A percentile compares a stretch with the other conserved stretches of the same genome.
Evolutionary conservation across 805 yeast genomes (phyloP).

Genomic region (Yarrowia yakushimensis): DNA sequence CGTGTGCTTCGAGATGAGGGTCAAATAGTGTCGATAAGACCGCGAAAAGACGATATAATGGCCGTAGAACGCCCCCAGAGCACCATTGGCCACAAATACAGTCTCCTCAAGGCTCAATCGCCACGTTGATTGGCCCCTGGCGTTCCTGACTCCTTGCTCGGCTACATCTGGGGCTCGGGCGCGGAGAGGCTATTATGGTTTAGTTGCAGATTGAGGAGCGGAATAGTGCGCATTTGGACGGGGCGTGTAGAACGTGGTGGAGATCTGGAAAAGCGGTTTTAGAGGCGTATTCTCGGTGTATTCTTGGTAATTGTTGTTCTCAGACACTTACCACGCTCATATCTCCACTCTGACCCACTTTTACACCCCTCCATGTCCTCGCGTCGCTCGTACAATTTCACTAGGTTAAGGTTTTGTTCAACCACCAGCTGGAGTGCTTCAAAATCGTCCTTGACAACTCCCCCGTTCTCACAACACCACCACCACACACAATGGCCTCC

Average conservation of each 20-base stretch:
- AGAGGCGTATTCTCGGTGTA: not conserved
- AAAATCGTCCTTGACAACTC: not conserved
- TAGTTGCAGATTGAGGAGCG: constrained; percentile 7
- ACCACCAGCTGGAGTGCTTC: not conserved
- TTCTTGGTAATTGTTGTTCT: no score
- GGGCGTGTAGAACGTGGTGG: no score
- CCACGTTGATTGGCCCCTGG: no score
- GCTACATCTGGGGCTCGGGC: not conserved
- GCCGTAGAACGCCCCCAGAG: no score
- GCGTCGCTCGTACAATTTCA: not conserved
- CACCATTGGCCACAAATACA: no score
- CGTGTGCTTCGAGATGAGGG: not conserved
- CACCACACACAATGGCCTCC: constrained; percentile 9
- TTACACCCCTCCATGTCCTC: not conserved
- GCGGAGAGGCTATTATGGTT: constrained; percentile 6
- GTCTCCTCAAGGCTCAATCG: no score
- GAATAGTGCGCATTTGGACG: not conserved
- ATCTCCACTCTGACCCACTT: no score
- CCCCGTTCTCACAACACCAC: not conserved
- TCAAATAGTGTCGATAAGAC: no score
- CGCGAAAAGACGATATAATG: no score
- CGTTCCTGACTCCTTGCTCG: no score
- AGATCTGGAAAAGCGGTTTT: not conserved
- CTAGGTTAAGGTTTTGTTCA: not conserved
- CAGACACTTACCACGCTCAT: no score